Percentiles rank a stretch among this genome's conserved stretches.
phyloP scores from a whole-genome alignment of 495 filamentous ascomycete genomes.

The Tirmania nivea region DNA sequence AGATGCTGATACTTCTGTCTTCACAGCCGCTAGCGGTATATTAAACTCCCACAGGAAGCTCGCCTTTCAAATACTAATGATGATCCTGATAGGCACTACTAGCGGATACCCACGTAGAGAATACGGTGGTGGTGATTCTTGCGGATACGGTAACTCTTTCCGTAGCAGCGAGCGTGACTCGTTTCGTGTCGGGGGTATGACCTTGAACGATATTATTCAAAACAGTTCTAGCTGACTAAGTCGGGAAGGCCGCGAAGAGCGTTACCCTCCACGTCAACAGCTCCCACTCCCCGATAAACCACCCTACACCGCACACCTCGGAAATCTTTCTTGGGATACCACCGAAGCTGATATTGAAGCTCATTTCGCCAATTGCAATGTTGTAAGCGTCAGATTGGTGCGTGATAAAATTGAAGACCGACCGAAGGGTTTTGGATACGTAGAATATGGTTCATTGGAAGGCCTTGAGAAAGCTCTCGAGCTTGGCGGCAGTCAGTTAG shows the following conservation, averaged over 20 bases:
- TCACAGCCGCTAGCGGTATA: not conserved
- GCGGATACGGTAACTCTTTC: conserved; percentile 7
- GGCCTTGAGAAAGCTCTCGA: conserved; percentile 81
- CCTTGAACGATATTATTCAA: conserved; percentile 20
- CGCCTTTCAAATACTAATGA: not conserved
- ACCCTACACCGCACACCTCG: conserved; percentile 84
- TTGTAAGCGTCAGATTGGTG: conserved; percentile 80
- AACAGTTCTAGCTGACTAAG: conserved; percentile 6
- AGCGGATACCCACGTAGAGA: conserved; percentile 17
- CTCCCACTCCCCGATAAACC: conserved; percentile 76
- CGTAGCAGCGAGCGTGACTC: conserved; percentile 3
- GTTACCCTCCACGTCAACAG: conserved; percentile 38
- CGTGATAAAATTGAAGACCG: conserved; percentile 79
- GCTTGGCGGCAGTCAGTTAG: conserved; percentile 53
- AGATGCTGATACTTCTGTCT: no score
- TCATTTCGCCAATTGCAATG: conserved; percentile 64
- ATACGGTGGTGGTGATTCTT: conserved; percentile 10
- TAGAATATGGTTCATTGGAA: conserved; percentile 72
- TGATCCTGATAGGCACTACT: not conserved
- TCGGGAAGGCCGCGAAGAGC: conserved; percentile 23
- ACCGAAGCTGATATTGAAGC: conserved; percentile 57
- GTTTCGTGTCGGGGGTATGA: conserved; percentile 6
- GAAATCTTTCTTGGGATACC: conserved; percentile 87
- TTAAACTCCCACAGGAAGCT: not conserved
- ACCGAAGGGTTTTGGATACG: conserved; percentile 95